Evolutionary conservation across 495 filamentous ascomycete genomes (phyloP).

Genomic region (Penicillium atrosanguineum): DNA sequence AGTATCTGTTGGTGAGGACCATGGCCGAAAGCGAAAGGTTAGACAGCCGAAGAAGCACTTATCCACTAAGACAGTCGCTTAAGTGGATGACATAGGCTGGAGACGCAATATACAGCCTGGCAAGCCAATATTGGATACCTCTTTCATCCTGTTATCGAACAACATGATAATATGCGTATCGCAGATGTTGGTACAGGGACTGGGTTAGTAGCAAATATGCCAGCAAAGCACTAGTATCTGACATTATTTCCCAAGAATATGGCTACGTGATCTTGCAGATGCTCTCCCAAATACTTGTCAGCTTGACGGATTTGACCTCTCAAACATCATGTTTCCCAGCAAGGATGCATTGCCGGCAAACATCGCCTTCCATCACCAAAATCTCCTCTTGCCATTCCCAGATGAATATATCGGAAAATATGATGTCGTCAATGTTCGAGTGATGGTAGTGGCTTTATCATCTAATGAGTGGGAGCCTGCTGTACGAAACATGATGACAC

Average conservation of each 20-base stretch:
- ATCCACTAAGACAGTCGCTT: no score
- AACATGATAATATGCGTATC: background rate
- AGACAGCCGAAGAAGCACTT: background rate
- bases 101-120: background rate
- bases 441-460: constrained; percentile 2
- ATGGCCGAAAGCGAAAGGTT: no score
- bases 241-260: background rate
- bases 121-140: constrained; percentile 3
- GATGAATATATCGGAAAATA: constrained; percentile 1
- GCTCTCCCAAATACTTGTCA: constrained; percentile 2
- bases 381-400: constrained; percentile 1
- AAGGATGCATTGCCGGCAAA: background rate
- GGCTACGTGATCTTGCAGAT: constrained; percentile 2
- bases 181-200: constrained; percentile 13
- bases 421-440: constrained; percentile 7
- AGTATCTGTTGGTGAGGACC: no score
- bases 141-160: constrained; percentile 5
- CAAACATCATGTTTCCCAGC: background rate
- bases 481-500: constrained; percentile 3
- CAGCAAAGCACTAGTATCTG: background rate
- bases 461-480: constrained; percentile 5
- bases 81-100: background rate
- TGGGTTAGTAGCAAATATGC: constrained; percentile 2
- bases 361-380: constrained; percentile 4
- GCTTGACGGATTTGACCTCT: constrained; percentile 4